Conservation (phyloP, 257 asterid genomes). For the Fraxinus excelsior region DNA sequence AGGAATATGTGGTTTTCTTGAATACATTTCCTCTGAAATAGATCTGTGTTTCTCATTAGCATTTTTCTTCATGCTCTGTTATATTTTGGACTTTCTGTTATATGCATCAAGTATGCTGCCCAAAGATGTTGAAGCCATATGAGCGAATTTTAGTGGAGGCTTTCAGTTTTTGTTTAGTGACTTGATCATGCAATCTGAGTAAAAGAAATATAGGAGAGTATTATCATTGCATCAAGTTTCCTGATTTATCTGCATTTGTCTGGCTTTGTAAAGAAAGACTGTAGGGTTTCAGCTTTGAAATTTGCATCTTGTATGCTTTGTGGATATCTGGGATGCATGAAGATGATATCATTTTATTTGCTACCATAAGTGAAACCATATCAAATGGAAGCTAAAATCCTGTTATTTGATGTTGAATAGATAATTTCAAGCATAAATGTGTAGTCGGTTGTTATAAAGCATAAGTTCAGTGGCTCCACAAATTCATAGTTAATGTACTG, state of each 20-base stretch:
- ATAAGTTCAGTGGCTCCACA: background rate
- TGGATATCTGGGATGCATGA: background rate
- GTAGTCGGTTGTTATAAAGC: background rate
- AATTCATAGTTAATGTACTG: background rate
- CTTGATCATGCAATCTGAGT: background rate
- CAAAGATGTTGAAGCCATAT: background rate
- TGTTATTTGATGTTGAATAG: background rate
- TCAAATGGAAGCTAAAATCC: background rate
- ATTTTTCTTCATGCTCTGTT: background rate
- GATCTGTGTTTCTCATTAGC: background rate
- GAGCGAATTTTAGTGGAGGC: background rate
- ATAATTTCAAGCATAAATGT: background rate
- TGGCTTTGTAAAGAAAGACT: background rate
- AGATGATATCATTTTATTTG: background rate
- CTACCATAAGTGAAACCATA: background rate
- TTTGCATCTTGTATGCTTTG: background rate
- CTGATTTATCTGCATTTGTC: background rate
- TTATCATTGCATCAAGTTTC: background rate
- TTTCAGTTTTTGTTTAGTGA: constrained; percentile 5
- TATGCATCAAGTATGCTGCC: background rate
- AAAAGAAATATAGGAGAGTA: background rate
- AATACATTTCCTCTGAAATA: constrained; percentile 4
- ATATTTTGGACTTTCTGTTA: background rate
- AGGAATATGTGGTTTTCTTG: constrained; percentile 12
- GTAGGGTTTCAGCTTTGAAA: background rate